These are phyloP conservation scores for Artemisia annua DNA, from an alignment of 129 eudicot genomes.

Conservation along the genomic window DNA sequence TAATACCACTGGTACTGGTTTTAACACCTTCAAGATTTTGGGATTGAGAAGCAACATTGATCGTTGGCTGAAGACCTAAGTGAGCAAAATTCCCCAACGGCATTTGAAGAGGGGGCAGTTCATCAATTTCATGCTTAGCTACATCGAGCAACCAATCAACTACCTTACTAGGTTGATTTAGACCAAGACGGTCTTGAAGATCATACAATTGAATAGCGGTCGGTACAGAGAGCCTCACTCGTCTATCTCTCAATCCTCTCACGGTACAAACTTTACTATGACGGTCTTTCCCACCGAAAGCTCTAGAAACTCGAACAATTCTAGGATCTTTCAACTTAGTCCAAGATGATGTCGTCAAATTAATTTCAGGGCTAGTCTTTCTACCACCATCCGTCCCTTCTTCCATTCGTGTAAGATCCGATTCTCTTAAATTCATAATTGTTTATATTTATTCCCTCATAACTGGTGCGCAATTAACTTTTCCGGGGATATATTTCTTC, in stretches of 20 bases:
- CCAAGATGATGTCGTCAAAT: slow-evolving; percentile 60
- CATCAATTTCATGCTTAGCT: slow-evolving; percentile 74
- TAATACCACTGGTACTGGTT: slow-evolving; percentile 14
- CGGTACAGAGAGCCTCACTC: slow-evolving; percentile 81
- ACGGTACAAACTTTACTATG: slow-evolving; percentile 95
- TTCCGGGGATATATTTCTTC: background rate
- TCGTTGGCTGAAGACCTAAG: slow-evolving; percentile 33
- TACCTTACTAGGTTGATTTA: slow-evolving; percentile 85
- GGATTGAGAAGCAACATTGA: slow-evolving; percentile 32
- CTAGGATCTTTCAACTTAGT: slow-evolving; percentile 79
- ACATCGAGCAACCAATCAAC: slow-evolving; percentile 87
- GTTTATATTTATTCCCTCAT: slow-evolving; percentile 36
- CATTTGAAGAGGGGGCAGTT: slow-evolving; percentile 84
- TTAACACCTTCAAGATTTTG: slow-evolving; percentile 25
- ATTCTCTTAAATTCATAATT: slow-evolving; percentile 31
- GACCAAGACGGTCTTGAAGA: slow-evolving; percentile 88
- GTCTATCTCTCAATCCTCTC: slow-evolving; percentile 78
- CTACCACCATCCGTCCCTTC: slow-evolving; percentile 32
- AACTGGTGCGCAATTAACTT: slow-evolving; percentile 6
- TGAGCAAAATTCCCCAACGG: slow-evolving; percentile 48
- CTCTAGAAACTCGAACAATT: slow-evolving; percentile 80
- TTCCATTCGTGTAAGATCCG: slow-evolving; percentile 31
- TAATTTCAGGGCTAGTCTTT: slow-evolving; percentile 22
- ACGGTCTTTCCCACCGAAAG: slow-evolving; percentile 90
- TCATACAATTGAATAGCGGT: slow-evolving; percentile 89